Evolutionary conservation across 768 basidiomycete species (phyloP), one percentile per base, ranked within the genome.

Genomic region (Leccinum uliginosum): DNA sequence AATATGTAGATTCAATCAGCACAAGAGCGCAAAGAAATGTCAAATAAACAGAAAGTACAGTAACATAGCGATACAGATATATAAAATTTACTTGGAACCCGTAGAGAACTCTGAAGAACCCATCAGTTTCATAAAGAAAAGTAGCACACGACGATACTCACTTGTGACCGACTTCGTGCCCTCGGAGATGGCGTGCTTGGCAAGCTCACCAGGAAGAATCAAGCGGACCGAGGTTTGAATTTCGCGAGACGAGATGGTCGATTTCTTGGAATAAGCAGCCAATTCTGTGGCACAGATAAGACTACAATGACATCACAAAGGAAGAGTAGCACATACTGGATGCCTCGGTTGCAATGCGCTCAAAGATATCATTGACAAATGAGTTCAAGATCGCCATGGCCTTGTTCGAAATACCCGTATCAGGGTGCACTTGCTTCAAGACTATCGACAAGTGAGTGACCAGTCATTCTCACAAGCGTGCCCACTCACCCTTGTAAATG

Each of bases 361-460:
- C 89, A 66, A 90, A 90, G 68, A 90, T 89, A 63, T 90, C 88
- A 68, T 90, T 89, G 65, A 90, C 88, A 69, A 90, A 90, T 0
- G 88, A 89, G 78, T 90, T 87, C 62, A 88, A 76, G 70, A 90
- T 89, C 52, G 87, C 84, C 86, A 89, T 87, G 11, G 85, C 85
- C 76, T 91, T 91, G 84, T 89, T 91, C 53, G 89, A 91, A 77
- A 93, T 91, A 85, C 91, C 91, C 59, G 91, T 92, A 74, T 92
- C 91, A 59, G 91, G 91, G 80, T 93, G 91, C 57, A 93, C 91
- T 76, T 93, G 91, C 79, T 90, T 91, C 70, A 93, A 79, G 66
- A 91, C 91, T 87, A 4, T 5, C 30, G 6, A 38, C 11, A 3
- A 24, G 34, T 63, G 23, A 62, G 23, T 34, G 45, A 40, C 47